These are phyloP conservation scores for Jacaranda mimosifolia DNA, from an alignment of 257 asterid genomes.

Conservation along the genomic window DNA sequence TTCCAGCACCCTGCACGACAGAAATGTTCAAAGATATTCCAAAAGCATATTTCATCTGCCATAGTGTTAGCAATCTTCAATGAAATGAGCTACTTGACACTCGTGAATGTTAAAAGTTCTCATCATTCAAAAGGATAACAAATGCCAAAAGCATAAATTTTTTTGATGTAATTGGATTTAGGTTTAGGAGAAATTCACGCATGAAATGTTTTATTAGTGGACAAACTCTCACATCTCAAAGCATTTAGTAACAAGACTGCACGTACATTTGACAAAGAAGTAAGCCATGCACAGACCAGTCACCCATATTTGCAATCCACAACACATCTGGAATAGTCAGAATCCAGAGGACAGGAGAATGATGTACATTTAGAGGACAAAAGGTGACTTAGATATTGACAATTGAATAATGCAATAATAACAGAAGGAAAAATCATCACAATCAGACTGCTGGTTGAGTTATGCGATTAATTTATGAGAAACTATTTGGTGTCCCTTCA, in stretches of 20 bases:
- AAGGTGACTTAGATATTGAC: constrained; percentile 3
- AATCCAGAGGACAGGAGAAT: constrained; percentile 9
- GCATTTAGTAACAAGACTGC: constrained; percentile 2
- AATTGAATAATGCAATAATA: neutral
- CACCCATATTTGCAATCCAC: constrained; percentile 12
- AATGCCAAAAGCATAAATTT: constrained; percentile 26
- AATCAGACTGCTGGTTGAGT: neutral
- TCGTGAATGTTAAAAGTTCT: constrained; percentile 19
- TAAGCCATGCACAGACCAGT: neutral
- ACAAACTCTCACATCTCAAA: constrained; percentile 21
- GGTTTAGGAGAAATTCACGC: neutral
- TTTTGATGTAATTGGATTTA: neutral
- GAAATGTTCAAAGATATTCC: constrained; percentile 31
- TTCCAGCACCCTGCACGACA: constrained; percentile 93
- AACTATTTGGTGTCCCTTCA: neutral
- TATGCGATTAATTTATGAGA: neutral
- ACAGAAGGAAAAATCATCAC: neutral
- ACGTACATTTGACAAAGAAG: constrained; percentile 25
- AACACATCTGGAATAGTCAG: constrained; percentile 24
- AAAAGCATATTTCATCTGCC: constrained; percentile 23
- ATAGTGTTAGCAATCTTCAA: constrained; percentile 26
- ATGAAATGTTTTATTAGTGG: neutral
- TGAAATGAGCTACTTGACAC: constrained; percentile 12
- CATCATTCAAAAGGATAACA: constrained; percentile 27
- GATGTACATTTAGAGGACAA: neutral